Evolutionary conservation across 2,329 filamentous ascomycete genomes (phyloP), one percentile per base, ranked within the genome.

Genomic region (Colletotrichum lupini): DNA sequence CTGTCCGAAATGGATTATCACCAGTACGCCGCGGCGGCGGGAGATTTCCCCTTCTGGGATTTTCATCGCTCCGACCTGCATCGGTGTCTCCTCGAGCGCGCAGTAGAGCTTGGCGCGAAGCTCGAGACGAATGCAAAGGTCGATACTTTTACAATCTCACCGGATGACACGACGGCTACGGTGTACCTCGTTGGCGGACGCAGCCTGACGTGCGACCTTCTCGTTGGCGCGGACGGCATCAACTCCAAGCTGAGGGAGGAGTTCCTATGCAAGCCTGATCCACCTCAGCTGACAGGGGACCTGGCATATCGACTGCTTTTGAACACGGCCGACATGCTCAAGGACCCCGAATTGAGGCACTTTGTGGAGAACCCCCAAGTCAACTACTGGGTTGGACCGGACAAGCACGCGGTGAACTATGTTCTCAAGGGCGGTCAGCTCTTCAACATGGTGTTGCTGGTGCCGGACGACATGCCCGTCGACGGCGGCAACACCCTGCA

Each of bases 191-290:
- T 53, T 1, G 76, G 76, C 19, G 83, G 82, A 3, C 67, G 76
- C 4, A 72, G 75, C 11, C 74, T 82, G n/a, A 65, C 63, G 5
- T 80, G 77, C 24, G 84, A 87, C 67, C 73, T 87, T 1, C 79
- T 87, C 28, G 78, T 87, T 35, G 84, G 83, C 2, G 85, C 86
- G 4, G 86, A 88, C 74, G 86, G 86, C 5, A 77, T 85, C 24
- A 83, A 85, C 66, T 82, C 81, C n/a, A 71, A 63, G 16, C 55
- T 76, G 1, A 52, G 69, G 12, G 69, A 72, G 14, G 57, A 72
- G 53, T 68, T 72, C 37, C 65, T 72, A 4, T n/a, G 58, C 52
- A 68, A 42, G 24, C 24, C 69, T 4, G 69, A 72, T 16, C 75
- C 74, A 1, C 78, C 78, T 2, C 72, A 74, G 16, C 75, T 77